Percentiles rank a stretch among this genome's conserved stretches.
Conservation (phyloP, 306 rosid genomes). For the Oxytropis ochrocephala region DNA sequence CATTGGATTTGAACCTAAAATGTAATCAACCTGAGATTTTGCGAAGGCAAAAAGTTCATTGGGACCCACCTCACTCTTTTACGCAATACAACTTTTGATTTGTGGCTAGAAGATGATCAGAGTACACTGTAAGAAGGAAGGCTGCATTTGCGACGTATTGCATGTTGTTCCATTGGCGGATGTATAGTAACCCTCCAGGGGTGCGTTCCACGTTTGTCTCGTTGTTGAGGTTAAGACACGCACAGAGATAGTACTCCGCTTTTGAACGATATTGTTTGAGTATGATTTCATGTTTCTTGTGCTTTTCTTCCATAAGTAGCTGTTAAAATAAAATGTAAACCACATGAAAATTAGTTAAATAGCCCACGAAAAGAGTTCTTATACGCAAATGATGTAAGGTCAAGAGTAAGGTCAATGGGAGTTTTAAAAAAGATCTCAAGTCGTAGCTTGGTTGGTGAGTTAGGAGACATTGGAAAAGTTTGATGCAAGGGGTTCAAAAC, state of each 20-base stretch:
- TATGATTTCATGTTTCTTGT: conserved; percentile 33
- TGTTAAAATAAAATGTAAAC: not conserved
- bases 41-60: conserved; percentile 40
- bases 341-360: too few relatives aligned
- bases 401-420: too few relatives aligned
- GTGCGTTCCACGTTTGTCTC: conserved; percentile 53
- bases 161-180: conserved; percentile 85
- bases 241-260: conserved; percentile 59
- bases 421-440: too few relatives aligned
- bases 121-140: conserved; percentile 55
- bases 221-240: conserved; percentile 61
- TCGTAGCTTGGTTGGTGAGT: too few relatives aligned
- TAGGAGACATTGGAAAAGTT: too few relatives aligned
- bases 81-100: conserved; percentile 44
- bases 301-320: conserved; percentile 55
- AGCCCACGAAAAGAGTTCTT: too few relatives aligned
- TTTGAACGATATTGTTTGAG: conserved; percentile 52
- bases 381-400: too few relatives aligned
- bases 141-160: conserved; percentile 64
- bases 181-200: conserved; percentile 68
- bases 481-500: too few relatives aligned
- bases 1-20: conserved; percentile 75
- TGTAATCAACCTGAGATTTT: conserved; percentile 73
- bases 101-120: conserved; percentile 44
- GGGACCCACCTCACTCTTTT: conserved; percentile 27